These are phyloP conservation scores for Cnidoscolus chayamansa DNA, from an alignment of 441 rosid species.

Conservation along the genomic window DNA sequence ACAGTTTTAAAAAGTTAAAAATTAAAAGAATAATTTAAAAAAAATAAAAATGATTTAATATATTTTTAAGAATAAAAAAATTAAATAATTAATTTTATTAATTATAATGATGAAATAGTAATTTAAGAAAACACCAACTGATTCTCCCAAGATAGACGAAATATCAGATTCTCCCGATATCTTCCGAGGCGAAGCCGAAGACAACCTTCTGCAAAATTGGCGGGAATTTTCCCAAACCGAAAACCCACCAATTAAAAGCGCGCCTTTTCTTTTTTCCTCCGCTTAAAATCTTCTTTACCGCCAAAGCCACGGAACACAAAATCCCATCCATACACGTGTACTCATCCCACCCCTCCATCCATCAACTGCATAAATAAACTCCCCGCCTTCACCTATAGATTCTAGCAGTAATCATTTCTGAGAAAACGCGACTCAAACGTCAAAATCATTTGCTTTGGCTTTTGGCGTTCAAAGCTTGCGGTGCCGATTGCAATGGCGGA, in stretches of 20 bases:
- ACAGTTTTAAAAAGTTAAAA: no score
- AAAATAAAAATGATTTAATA: no score
- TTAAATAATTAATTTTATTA: no score
- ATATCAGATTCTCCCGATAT: not conserved
- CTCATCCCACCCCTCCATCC: conserved; percentile 8
- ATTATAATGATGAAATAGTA: no score
- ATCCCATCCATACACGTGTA: conserved; percentile 47
- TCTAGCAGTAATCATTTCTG: no score
- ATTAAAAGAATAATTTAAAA: no score
- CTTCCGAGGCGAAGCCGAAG: not conserved
- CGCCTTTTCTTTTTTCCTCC: not conserved
- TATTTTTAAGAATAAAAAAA: no score
- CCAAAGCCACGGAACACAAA: not conserved
- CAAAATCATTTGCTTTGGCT: not conserved
- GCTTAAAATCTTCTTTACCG: conserved; percentile 3
- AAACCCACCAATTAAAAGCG: not conserved
- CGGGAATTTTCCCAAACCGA: not conserved
- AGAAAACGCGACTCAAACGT: no score
- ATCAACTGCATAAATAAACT: not conserved
- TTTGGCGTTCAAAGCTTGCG: not conserved
- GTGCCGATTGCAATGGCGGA: conserved; percentile 26
- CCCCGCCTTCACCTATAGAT: not conserved
- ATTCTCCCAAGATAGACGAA: not conserved
- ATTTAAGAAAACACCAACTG: no score
- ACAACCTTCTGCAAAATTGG: not conserved